Evolutionary conservation across 2,329 filamentous ascomycete species (phyloP).

Genomic region (Cylindrodendrum hubeiense): DNA sequence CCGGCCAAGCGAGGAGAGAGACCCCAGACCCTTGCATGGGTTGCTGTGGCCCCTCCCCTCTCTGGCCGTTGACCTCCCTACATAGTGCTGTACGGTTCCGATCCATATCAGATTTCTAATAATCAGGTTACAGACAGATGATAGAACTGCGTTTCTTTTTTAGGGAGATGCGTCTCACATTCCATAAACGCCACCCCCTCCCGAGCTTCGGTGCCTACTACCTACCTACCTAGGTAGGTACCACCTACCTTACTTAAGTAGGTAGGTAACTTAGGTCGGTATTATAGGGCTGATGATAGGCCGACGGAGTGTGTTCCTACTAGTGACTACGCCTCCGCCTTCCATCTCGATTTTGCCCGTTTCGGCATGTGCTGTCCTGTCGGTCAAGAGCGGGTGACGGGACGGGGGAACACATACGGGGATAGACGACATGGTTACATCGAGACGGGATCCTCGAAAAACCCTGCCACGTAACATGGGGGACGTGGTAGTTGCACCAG

Average conservation of each 20-base stretch:
- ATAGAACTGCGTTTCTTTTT: background rate
- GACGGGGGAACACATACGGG: no score
- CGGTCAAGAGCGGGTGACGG: constrained; percentile 2
- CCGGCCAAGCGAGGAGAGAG: background rate
- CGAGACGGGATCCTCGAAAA: background rate
- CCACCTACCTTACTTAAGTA: no score
- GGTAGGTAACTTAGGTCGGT: no score
- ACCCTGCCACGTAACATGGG: background rate
- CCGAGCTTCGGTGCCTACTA: background rate
- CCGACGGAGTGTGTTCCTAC: constrained; percentile 9
- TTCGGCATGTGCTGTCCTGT: background rate
- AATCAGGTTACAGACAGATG: no score
- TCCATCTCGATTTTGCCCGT: constrained; percentile 6
- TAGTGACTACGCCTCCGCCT: constrained; percentile 6
- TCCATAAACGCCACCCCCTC: background rate
- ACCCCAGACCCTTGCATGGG: background rate
- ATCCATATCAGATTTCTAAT: background rate
- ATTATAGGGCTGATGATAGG: constrained; percentile 22
- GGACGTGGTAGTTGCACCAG: background rate
- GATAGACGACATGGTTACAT: constrained; percentile 16
- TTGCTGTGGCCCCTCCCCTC: background rate
- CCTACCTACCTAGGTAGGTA: no score
- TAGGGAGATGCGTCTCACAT: background rate
- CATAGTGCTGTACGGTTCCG: no score
- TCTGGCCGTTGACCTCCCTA: background rate